Base-by-base conservation (phyloP, 2,329 filamentous ascomycete genomes). In the Aspergillus flavus region DNA sequence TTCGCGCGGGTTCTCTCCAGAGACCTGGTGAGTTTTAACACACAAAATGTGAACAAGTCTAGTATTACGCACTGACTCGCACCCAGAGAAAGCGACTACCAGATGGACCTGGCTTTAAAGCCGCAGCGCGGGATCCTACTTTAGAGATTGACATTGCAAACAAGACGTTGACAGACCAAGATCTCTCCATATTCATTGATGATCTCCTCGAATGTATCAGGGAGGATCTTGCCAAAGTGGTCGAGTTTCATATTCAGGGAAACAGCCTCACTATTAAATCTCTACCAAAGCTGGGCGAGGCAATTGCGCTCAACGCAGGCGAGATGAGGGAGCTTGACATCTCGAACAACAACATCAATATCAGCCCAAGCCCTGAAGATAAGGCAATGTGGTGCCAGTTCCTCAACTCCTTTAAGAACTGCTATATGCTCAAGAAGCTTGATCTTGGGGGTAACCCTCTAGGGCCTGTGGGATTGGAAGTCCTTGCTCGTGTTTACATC, bases 271-370 rank as follows among this genome's bases (percentile, higher is more conserved):
- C 80, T 0, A 73, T 77, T 6, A 62, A 66, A 9, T 77, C 80
- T 4, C 75, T 85, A 21, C 70, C 69, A 10, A 74, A 74, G 50
- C 74, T 85, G 4, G 78, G 78, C 2, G 69, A 73, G 23, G 73
- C 83, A 39, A 75, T 85, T 54, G 66, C 71, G 14, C 69, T 80
- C n/a, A 78, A 79, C 9, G 63, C 69, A n/a, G 74, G 75, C n/a
- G 80, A 83, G 45, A 69, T 85, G 19, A 77, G 78, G 63, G 80
- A 81, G 30, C 71, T 85, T 23, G 80, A 84, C 64, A 68, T 85
- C 9, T 80, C 82, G 10, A 66, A 76, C 26, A 85, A 85, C 67
- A 64, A 74, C 0, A 80, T 85, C 63, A 68, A 65, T 12, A 75
- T 85, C 28, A 65, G n/a, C 21, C 30, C 62, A 6, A 77, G 68